Conservation (phyloP, 176 grass and related monocot species). For the Carex myosuroides region DNA sequence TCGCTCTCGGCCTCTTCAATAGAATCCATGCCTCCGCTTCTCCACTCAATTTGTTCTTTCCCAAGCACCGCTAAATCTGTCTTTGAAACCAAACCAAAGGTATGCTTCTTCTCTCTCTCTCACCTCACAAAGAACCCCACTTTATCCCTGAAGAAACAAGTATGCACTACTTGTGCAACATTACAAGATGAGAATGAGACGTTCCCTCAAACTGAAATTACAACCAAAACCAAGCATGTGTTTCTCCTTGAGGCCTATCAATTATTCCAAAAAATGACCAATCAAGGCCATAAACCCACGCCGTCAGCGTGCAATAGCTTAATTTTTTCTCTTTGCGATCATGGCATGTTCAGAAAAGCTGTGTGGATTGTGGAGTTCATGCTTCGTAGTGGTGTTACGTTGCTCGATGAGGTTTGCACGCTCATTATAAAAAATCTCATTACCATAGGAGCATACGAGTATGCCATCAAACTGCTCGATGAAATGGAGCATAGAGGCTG, state of each 20-base stretch:
- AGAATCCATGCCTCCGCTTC: neutral
- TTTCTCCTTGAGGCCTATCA: neutral
- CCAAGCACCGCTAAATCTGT: neutral
- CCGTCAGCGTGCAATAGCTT: neutral
- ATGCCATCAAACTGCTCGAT: slow-evolving; percentile 7
- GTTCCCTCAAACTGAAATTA: neutral
- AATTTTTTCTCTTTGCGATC: neutral
- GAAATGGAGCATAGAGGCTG: slow-evolving; percentile 13
- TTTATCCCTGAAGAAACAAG: neutral
- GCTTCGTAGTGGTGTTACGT: neutral
- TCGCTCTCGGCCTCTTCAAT: neutral
- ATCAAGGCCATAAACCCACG: neutral
- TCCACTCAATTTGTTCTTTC: slow-evolving; percentile 11
- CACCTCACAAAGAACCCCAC: neutral
- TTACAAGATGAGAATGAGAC: neutral
- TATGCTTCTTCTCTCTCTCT: neutral
- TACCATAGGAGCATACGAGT: slow-evolving; percentile 1
- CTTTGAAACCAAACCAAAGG: neutral
- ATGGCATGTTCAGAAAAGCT: neutral
- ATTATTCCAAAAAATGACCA: neutral
- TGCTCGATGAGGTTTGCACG: neutral
- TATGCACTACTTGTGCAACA: neutral
- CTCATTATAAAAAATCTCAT: neutral
- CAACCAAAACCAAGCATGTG: neutral
- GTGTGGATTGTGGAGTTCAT: slow-evolving; percentile 10